Evolutionary conservation across 306 rosid species (phyloP).

Genomic region (Cucurbita ficifolia): DNA sequence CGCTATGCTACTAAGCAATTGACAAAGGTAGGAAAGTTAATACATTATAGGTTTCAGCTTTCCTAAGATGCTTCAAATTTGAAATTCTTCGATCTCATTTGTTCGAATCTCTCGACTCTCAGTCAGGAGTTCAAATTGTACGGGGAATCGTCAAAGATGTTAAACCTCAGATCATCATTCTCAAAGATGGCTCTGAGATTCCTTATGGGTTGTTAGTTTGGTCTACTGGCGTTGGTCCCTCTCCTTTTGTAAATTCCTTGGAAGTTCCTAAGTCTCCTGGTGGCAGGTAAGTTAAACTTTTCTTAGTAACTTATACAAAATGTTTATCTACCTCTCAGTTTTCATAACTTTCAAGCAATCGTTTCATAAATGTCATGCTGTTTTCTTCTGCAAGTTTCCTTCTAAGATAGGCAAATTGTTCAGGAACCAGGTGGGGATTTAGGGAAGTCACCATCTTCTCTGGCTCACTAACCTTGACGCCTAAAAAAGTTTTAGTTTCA

Average conservation of each 20-base stretch:
- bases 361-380: neutral
- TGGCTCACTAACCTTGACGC: neutral
- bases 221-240: constrained; percentile 99
- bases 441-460: neutral
- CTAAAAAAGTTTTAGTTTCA: neutral
- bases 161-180: constrained; percentile 48
- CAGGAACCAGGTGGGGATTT: neutral
- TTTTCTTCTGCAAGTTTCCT: neutral
- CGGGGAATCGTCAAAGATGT: constrained; percentile 89
- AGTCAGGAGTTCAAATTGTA: constrained; percentile 95
- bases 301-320: neutral
- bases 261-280: constrained; percentile 85
- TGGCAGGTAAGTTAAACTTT: constrained; percentile 45
- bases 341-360: neutral
- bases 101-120: constrained; percentile 39
- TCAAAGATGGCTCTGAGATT: constrained; percentile 82
- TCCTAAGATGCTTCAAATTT: neutral
- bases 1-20: constrained; percentile 71
- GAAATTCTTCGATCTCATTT: constrained; percentile 7
- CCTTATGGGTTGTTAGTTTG: constrained; percentile 91
- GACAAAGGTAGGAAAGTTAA: constrained; percentile 47
- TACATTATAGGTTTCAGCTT: neutral
- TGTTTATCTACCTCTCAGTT: neutral
- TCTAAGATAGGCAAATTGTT: neutral
- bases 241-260: constrained; percentile 39